These are phyloP conservation scores for Penicillium manginii DNA, from an alignment of 495 filamentous ascomycete genomes.

Conservation along the genomic window DNA sequence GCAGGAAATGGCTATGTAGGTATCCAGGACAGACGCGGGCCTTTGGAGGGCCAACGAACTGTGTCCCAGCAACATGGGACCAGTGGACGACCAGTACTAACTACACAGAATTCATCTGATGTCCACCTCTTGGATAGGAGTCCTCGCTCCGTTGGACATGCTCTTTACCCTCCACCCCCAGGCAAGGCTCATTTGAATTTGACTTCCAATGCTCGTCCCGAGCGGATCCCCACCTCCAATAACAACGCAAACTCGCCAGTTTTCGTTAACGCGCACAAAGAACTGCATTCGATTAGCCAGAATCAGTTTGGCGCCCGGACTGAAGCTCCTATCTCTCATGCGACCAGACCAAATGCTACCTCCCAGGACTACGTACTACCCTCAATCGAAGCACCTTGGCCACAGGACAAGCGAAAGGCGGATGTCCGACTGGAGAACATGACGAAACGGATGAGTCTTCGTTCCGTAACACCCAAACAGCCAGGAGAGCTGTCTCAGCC, in stretches of 20 bases:
- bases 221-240: conserved; percentile 23
- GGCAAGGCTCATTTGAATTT: conserved; percentile 22
- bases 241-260: conserved; percentile 36
- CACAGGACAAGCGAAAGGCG: conserved; percentile 29
- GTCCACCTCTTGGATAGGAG: conserved; percentile 23
- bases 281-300: conserved; percentile 22
- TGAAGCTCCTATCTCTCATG: conserved; percentile 20
- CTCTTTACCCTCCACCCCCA: conserved; percentile 21
- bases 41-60: conserved; percentile 17
- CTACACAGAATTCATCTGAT: conserved; percentile 31
- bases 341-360: conserved; percentile 21
- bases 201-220: conserved; percentile 18
- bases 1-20: conserved; percentile 18
- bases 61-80: conserved; percentile 10
- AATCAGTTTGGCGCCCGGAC: conserved; percentile 22
- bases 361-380: conserved; percentile 41
- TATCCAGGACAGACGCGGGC: conserved; percentile 15
- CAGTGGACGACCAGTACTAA: conserved; percentile 30
- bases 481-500: conserved; percentile 17
- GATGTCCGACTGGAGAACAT: conserved; percentile 37
- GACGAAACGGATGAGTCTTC: conserved; percentile 41
- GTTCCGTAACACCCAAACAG: conserved; percentile 39
- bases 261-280: conserved; percentile 42
- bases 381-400: conserved; percentile 42
- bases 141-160: conserved; percentile 22